Percentiles rank a stretch among this genome's conserved stretches.
These are phyloP conservation scores for Rheum nobile DNA, from an alignment of 148 eudicot genomes.

Conservation along the genomic window DNA sequence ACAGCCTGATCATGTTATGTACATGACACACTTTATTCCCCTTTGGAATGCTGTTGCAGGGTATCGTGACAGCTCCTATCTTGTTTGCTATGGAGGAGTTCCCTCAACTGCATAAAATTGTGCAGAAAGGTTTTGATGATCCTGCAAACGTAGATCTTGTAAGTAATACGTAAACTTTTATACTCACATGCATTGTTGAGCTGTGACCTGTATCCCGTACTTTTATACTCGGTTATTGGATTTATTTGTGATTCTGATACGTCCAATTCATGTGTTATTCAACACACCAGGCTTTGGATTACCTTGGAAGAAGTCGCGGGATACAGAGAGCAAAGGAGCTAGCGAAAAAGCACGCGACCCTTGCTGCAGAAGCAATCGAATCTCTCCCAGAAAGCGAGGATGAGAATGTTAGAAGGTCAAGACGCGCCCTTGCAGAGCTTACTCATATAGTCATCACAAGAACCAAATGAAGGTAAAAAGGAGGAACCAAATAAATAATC, in stretches of 20 bases:
- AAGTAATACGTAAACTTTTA: slow-evolving; percentile 14
- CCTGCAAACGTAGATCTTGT: slow-evolving; percentile 70
- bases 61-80: slow-evolving; percentile 82
- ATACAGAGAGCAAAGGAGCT: slow-evolving; percentile 72
- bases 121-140: slow-evolving; percentile 64
- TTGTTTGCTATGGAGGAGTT: slow-evolving; percentile 90
- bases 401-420: slow-evolving; percentile 63
- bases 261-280: neutral
- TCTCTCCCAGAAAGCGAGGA: slow-evolving; percentile 65
- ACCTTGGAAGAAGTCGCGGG: slow-evolving; percentile 68
- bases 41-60: slow-evolving; percentile 21
- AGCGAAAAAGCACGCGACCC: slow-evolving; percentile 64
- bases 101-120: slow-evolving; percentile 61
- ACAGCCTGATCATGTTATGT: neutral
- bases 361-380: slow-evolving; percentile 66
- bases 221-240: neutral
- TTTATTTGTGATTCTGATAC: neutral
- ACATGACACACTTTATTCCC: neutral
- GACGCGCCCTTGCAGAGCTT: slow-evolving; percentile 82
- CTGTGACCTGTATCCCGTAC: too few species aligned
- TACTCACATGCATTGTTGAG: neutral
- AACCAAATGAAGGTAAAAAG: slow-evolving; percentile 34
- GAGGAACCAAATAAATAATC: neutral
- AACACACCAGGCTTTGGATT: slow-evolving; percentile 53
- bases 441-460: slow-evolving; percentile 71